Percentiles rank a stretch among this genome's conserved stretches.
phyloP scores from a whole-genome alignment of 345 rosid species.

The Excoecaria cochinchinensis region DNA sequence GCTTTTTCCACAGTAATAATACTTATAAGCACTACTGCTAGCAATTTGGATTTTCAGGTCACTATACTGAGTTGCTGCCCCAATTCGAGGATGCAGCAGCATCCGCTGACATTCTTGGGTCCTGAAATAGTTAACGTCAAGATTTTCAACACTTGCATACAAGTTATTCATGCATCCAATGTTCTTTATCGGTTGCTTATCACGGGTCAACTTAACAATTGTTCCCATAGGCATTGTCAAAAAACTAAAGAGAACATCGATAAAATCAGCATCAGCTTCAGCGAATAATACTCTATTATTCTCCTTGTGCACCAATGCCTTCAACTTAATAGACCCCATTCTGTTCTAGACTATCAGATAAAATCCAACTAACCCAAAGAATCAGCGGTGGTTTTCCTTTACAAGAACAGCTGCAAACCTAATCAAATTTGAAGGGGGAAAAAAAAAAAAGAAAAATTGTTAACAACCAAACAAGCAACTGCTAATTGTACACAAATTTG shows the following conservation, averaged over 20 bases:
- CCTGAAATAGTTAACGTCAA: constrained; percentile 13
- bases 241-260: constrained; percentile 26
- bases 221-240: too few relatives aligned
- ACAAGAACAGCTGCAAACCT: too few relatives aligned
- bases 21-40: background rate
- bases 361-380: too few relatives aligned
- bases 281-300: constrained; percentile 23
- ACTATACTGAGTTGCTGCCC: constrained; percentile 12
- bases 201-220: too few relatives aligned
- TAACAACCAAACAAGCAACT: too few relatives aligned
- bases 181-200: too few relatives aligned
- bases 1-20: background rate
- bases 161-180: too few relatives aligned
- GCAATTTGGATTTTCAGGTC: constrained; percentile 22
- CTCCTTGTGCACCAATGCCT: constrained; percentile 25
- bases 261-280: constrained; percentile 21
- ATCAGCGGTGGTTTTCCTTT: too few relatives aligned
- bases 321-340: constrained; percentile 1
- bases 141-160: background rate
- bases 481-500: too few relatives aligned
- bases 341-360: too few relatives aligned
- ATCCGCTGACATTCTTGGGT: constrained; percentile 23
- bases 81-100: constrained; percentile 21
- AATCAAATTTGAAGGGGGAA: too few relatives aligned
- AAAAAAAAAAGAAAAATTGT: too few relatives aligned